These are phyloP conservation scores for Phascolomyces articulosus DNA, from an alignment of 371 early-diverging fungal genomes.

Conservation along the genomic window DNA sequence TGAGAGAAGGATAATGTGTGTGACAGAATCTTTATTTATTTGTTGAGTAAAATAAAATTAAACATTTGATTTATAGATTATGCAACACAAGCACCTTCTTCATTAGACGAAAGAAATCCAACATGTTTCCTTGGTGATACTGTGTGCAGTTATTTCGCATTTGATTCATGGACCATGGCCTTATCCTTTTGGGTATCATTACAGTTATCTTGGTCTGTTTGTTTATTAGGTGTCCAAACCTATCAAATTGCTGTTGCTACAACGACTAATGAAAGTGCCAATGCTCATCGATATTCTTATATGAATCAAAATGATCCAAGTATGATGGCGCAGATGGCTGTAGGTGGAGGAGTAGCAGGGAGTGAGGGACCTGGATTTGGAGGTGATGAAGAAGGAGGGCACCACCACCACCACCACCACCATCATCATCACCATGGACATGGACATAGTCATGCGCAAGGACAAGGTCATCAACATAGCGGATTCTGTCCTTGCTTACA, in stretches of 20 bases:
- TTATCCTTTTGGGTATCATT: slow-evolving; percentile 72
- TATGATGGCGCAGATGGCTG: slow-evolving; percentile 39
- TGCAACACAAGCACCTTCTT: slow-evolving; percentile 27
- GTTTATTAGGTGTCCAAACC: slow-evolving; percentile 75
- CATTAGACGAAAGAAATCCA: slow-evolving; percentile 22
- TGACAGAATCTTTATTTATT: too few species aligned
- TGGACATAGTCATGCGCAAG: slow-evolving; percentile 16
- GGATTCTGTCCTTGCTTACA: slow-evolving; percentile 49
- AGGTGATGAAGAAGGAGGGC: neutral
- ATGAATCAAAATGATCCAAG: slow-evolving; percentile 45
- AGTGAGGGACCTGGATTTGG: slow-evolving; percentile 6
- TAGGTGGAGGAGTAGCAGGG: slow-evolving; percentile 28
- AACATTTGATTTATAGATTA: slow-evolving; percentile 24
- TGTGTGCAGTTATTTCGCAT: slow-evolving; percentile 74
- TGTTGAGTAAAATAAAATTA: too few species aligned
- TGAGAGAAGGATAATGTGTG: too few species aligned
- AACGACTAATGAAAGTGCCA: slow-evolving; percentile 93
- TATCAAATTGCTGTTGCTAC: slow-evolving; percentile 77
- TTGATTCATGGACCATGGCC: slow-evolving; percentile 73
- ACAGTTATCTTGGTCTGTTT: slow-evolving; percentile 82
- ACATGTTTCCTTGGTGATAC: slow-evolving; percentile 63
- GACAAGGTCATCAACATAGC: slow-evolving; percentile 7
- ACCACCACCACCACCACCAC: neutral
- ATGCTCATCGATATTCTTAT: slow-evolving; percentile 61
- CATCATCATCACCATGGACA: slow-evolving; percentile 10